Percentiles rank a stretch among this genome's conserved stretches.
These are phyloP conservation scores for Alopecurus myosuroides DNA, from an alignment of 176 grass and related monocot species.

Conservation along the genomic window DNA sequence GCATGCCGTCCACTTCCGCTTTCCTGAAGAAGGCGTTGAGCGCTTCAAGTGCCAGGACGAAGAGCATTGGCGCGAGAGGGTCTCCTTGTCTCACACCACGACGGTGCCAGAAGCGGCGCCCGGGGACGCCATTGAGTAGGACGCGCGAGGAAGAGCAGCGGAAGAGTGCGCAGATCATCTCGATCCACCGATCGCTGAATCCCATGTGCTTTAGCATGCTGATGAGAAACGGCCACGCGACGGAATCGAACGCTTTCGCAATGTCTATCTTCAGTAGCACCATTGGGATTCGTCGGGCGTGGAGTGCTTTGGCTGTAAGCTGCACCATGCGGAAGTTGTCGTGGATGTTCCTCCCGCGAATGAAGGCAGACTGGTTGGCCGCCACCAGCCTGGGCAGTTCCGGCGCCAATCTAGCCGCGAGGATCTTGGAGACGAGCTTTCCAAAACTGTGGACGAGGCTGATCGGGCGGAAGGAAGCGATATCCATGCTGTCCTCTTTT, in stretches of 20 bases:
- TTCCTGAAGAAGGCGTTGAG: no score
- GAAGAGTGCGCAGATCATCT: no score
- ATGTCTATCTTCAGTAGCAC: background rate
- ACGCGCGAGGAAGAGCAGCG: no score
- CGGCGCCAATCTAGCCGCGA: background rate
- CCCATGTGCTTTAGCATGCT: background rate
- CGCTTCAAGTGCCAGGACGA: no score
- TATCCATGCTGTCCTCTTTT: background rate
- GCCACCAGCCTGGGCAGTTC: background rate
- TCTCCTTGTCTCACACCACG: no score
- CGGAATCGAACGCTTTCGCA: background rate
- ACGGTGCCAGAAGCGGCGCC: no score
- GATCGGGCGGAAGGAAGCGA: background rate
- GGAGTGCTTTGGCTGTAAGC: background rate
- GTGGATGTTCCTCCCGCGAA: background rate
- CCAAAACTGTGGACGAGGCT: background rate
- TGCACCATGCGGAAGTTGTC: background rate
- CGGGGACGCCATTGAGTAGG: no score
- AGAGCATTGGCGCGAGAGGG: no score
- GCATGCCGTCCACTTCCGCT: no score
- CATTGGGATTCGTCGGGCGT: background rate
- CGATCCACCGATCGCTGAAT: background rate
- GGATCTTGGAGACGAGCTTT: background rate
- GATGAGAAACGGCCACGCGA: background rate
- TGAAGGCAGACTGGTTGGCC: background rate